phyloP scores from a whole-genome alignment of 306 rosid species.

The Inga oerstediana region DNA sequence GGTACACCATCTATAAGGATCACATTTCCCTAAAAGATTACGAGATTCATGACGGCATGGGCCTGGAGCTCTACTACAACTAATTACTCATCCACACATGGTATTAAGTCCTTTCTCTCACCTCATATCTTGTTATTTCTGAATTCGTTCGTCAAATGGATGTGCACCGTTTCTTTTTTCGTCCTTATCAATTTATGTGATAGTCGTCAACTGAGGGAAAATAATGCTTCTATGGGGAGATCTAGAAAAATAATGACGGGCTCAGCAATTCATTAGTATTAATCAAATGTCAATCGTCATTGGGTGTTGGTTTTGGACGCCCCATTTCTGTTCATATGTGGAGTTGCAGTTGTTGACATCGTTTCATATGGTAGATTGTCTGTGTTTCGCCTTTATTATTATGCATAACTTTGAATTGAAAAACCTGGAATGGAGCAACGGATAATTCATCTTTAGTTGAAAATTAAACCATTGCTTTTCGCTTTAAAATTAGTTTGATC shows the following conservation, averaged over 20 bases:
- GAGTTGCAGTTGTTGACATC: neutral
- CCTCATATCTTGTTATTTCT: too few relatives aligned
- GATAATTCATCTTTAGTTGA: neutral
- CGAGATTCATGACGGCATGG: conserved; percentile 96
- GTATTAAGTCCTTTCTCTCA: neutral
- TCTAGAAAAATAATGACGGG: too few relatives aligned
- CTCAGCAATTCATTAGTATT: neutral
- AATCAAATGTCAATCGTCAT: neutral
- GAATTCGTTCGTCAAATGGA: too few relatives aligned
- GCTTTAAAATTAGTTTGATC: neutral
- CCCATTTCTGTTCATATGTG: neutral
- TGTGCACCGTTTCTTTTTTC: too few relatives aligned
- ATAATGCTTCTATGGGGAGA: too few relatives aligned
- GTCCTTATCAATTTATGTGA: too few relatives aligned
- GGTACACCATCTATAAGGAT: conserved; percentile 85
- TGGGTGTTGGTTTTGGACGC: neutral
- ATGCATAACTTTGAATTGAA: neutral
- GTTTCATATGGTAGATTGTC: neutral
- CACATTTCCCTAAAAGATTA: conserved; percentile 91
- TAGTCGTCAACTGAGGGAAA: too few relatives aligned
- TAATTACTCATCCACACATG: conserved; percentile 5
- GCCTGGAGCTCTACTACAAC: conserved; percentile 95
- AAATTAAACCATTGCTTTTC: neutral
- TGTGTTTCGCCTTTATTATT: neutral
- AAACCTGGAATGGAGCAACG: neutral